Base-by-base conservation (phyloP, 2,329 filamentous ascomycete genomes). In the Amesomyces nigricolor region DNA sequence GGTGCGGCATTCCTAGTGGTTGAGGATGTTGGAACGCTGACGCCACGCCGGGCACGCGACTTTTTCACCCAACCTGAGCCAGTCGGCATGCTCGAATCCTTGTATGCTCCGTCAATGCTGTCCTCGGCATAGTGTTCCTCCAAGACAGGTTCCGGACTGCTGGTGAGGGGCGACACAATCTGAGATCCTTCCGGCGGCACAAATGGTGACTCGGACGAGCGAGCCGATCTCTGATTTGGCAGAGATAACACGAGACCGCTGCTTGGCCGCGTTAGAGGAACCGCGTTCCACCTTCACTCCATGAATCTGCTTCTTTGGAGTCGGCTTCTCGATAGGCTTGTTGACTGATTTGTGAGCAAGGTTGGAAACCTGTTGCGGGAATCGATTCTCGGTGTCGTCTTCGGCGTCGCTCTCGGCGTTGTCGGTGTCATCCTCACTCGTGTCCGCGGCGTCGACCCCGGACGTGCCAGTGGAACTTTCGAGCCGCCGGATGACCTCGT, bases 401-500 rank as follows among this genome's bases (percentile, higher is more conserved):
- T 62, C 67, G 2, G 68, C 66, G 3, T 57, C 52, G 14, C 62
- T 61, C 1, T 64, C 57, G 5, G 57, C 56, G 5, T 65, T 63
- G 29, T 77, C 75, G 1, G 2, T 26, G 22, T 26, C 22, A 6
- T 26, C 22, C 22, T 26, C 22, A 26, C 22, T 26, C 22, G 22
- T 26, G 22, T 39, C 65, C 16, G 66, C 65, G 19, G 66, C 61
- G 13, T 67, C 40, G 3, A 61, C 66, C 1, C 62, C 67, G 2
- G 68, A 67, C 2, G 57, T 53, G n/a, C 62, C 62, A 1, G 64
- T 56, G 5, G 56, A 56, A 5, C 65, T 63, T 22, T 77, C 75
- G 1, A 76, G 61, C 29, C 65, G 72, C 29, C 69, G 69, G 71
- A 77, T 77, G 10, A 68, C 71, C 51, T 73, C 73, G 38, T 77